These are phyloP conservation scores for Penicillium flavigenum DNA, from an alignment of 495 filamentous ascomycete species.

Conservation along the genomic window DNA sequence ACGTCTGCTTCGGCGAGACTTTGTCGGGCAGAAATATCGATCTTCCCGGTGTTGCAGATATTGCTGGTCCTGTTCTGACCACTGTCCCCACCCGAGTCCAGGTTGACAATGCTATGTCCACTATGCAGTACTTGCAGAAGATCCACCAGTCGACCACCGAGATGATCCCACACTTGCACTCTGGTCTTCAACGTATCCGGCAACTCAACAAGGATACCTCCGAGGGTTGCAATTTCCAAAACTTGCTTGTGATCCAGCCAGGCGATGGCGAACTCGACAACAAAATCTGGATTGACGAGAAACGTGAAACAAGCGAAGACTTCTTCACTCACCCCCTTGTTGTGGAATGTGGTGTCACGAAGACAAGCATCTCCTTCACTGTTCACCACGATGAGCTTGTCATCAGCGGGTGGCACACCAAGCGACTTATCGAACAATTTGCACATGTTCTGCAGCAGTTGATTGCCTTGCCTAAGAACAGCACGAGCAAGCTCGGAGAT, in stretches of 20 bases:
- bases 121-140: slow-evolving; percentile 41
- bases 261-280: slow-evolving; percentile 30
- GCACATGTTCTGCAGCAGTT: slow-evolving; percentile 37
- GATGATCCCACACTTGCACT: slow-evolving; percentile 53
- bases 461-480: slow-evolving; percentile 28
- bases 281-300: slow-evolving; percentile 45
- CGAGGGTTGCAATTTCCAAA: slow-evolving; percentile 63
- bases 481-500: slow-evolving; percentile 28
- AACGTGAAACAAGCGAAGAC: slow-evolving; percentile 43
- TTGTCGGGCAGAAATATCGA: slow-evolving; percentile 55
- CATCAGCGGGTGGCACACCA: slow-evolving; percentile 38
- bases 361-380: slow-evolving; percentile 29
- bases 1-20: slow-evolving; percentile 57
- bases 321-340: slow-evolving; percentile 54
- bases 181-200: slow-evolving; percentile 45
- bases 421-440: slow-evolving; percentile 37
- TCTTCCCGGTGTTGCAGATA: slow-evolving; percentile 47
- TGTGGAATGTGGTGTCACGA: slow-evolving; percentile 43
- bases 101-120: slow-evolving; percentile 37
- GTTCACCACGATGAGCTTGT: slow-evolving; percentile 42
- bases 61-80: slow-evolving; percentile 55
- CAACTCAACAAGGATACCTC: slow-evolving; percentile 38
- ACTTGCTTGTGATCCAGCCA: slow-evolving; percentile 57
- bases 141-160: slow-evolving; percentile 44
- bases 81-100: slow-evolving; percentile 50